phyloP scores from a whole-genome alignment of 2,329 filamentous ascomycete species.

The Trichoderma sp. region DNA sequence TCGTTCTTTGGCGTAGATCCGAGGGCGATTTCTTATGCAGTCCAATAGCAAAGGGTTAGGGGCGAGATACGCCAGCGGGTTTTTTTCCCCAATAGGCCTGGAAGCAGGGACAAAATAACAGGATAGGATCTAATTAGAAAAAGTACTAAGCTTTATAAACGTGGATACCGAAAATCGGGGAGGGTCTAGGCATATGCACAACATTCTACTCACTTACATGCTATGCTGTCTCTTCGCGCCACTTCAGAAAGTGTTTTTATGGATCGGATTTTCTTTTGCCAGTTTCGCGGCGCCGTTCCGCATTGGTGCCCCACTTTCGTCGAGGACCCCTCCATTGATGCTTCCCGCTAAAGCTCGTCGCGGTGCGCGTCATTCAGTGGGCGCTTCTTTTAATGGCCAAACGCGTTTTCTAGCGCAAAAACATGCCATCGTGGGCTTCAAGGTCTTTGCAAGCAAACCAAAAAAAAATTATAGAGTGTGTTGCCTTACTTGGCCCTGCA shows the following conservation, averaged over 20 bases:
- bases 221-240: not conserved
- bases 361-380: constrained; percentile 28
- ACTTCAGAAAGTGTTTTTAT: not conserved
- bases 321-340: constrained; percentile 27
- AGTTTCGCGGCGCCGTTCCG: constrained; percentile 5
- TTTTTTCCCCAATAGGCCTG: not conserved
- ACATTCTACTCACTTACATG: not conserved
- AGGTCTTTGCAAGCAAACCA: constrained; percentile 11
- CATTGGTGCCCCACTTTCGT: constrained; percentile 15
- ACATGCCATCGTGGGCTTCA: constrained; percentile 22
- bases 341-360: constrained; percentile 26
- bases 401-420: constrained; percentile 27
- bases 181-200: not conserved
- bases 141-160: not conserved
- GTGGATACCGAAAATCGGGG: not conserved
- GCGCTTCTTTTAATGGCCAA: constrained; percentile 16
- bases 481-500: not conserved
- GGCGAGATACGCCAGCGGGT: not conserved
- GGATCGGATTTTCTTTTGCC: not conserved
- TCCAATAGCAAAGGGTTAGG: not conserved
- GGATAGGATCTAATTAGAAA: not conserved
- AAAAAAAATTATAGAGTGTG: not conserved
- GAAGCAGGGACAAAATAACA: not conserved
- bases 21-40: not conserved
- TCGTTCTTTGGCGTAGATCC: not conserved